These are phyloP conservation scores for Mycotypha africana DNA, from an alignment of 371 early-diverging fungal genomes.

Conservation along the genomic window DNA sequence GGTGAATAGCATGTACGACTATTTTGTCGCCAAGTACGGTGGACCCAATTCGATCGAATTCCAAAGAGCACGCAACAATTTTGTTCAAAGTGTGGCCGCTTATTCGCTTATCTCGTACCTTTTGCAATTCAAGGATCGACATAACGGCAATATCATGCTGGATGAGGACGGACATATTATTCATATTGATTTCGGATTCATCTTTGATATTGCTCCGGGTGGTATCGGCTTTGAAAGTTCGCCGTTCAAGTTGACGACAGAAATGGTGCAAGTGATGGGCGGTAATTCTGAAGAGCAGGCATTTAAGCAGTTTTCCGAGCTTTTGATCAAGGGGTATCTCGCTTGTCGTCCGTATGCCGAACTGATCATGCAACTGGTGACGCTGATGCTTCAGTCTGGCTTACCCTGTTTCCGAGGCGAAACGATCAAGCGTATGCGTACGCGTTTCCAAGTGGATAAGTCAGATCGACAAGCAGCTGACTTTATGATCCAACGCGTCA, in stretches of 20 bases:
- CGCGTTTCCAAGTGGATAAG: slow-evolving; percentile 89
- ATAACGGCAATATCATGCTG: slow-evolving; percentile 99
- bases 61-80: slow-evolving; percentile 90
- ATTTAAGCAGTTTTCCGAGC: slow-evolving; percentile 84
- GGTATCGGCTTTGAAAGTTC: slow-evolving; percentile 97
- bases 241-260: slow-evolving; percentile 98
- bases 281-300: slow-evolving; percentile 78
- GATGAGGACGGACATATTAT: slow-evolving; percentile 97
- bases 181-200: slow-evolving; percentile 99
- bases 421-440: slow-evolving; percentile 83
- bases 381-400: slow-evolving; percentile 93
- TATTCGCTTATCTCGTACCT: slow-evolving; percentile 96
- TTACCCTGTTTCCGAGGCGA: slow-evolving; percentile 97
- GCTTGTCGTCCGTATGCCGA: slow-evolving; percentile 91
- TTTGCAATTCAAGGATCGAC: slow-evolving; percentile 98
- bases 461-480: slow-evolving; percentile 91
- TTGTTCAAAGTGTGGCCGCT: slow-evolving; percentile 96
- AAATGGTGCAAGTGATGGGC: slow-evolving; percentile 98
- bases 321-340: slow-evolving; percentile 89
- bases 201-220: slow-evolving; percentile 98
- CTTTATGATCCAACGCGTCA: slow-evolving; percentile 89
- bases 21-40: slow-evolving; percentile 94
- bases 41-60: slow-evolving; percentile 88
- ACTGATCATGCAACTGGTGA: slow-evolving; percentile 85
- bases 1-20: slow-evolving; percentile 95